These are phyloP conservation scores for Ogataea henricii DNA, from an alignment of 805 yeast species.

Conservation along the genomic window DNA sequence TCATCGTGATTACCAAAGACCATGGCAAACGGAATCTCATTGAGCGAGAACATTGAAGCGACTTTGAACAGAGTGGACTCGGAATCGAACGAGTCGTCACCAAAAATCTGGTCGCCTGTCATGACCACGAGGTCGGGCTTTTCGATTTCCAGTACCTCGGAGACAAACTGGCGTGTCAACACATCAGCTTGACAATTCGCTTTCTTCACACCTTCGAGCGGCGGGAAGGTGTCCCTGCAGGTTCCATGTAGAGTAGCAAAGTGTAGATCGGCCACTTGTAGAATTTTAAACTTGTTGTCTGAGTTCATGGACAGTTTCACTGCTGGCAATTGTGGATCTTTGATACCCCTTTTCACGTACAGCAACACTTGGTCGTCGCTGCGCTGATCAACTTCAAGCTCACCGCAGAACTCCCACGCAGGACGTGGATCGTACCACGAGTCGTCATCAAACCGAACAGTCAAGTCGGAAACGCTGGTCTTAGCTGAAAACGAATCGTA, in stretches of 20 bases:
- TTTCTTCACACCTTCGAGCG: slow-evolving; percentile 27
- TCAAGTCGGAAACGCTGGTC: slow-evolving; percentile 55
- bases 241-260: slow-evolving; percentile 80
- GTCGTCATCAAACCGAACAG: slow-evolving; percentile 70
- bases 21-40: slow-evolving; percentile 80
- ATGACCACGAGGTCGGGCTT: slow-evolving; percentile 82
- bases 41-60: slow-evolving; percentile 62
- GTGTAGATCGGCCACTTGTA: slow-evolving; percentile 92
- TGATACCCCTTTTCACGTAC: slow-evolving; percentile 34
- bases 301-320: slow-evolving; percentile 14
- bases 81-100: slow-evolving; percentile 76
- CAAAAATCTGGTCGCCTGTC: slow-evolving; percentile 92
- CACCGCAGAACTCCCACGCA: slow-evolving; percentile 10
- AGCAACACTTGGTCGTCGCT: slow-evolving; percentile 32
- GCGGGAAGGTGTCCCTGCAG: slow-evolving; percentile 75
- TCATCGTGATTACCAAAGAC: slow-evolving; percentile 94
- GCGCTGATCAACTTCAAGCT: slow-evolving; percentile 1
- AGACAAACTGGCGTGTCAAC: slow-evolving; percentile 62
- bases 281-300: slow-evolving; percentile 65
- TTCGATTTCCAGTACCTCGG: slow-evolving; percentile 67
- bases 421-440: slow-evolving; percentile 53
- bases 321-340: slow-evolving; percentile 5
- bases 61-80: slow-evolving; percentile 81
- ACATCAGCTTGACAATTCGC: slow-evolving; percentile 75
- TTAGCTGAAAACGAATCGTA: slow-evolving; percentile 41